Evolutionary conservation across 495 filamentous ascomycete genomes (phyloP).

Genomic region (Penicillium pulvis): DNA sequence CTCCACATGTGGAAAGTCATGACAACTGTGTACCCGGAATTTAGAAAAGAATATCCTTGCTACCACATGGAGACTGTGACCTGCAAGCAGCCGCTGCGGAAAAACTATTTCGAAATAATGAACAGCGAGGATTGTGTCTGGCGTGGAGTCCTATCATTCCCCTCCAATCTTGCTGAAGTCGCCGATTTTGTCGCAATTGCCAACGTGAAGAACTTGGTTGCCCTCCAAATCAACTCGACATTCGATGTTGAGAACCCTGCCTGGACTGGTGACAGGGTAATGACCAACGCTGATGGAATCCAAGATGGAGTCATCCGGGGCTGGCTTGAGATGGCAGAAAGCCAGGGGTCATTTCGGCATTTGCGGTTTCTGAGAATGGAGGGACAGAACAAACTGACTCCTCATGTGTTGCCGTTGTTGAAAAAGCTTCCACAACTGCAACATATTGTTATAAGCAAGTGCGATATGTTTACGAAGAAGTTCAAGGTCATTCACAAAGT

Average conservation of each 20-base stretch:
- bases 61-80: slow-evolving; percentile 27
- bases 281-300: slow-evolving; percentile 12
- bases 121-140: slow-evolving; percentile 33
- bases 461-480: slow-evolving; percentile 12
- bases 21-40: slow-evolving; percentile 35
- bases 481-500: background rate
- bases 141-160: slow-evolving; percentile 35
- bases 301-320: slow-evolving; percentile 41
- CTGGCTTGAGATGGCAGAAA: slow-evolving; percentile 39
- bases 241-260: too few relatives aligned
- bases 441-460: slow-evolving; percentile 29
- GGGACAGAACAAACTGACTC: slow-evolving; percentile 30
- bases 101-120: slow-evolving; percentile 35
- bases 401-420: slow-evolving; percentile 27
- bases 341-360: slow-evolving; percentile 31
- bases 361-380: slow-evolving; percentile 38
- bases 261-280: too few relatives aligned
- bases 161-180: slow-evolving; percentile 22
- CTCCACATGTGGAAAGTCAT: slow-evolving; percentile 49
- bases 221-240: slow-evolving; percentile 32
- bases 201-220: slow-evolving; percentile 39
- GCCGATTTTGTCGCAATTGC: slow-evolving; percentile 40
- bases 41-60: slow-evolving; percentile 23
- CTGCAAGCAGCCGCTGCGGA: slow-evolving; percentile 27
- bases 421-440: slow-evolving; percentile 32